Base-by-base conservation (phyloP, 1,284 basidiomycete species). In the Polyporus tsugae region DNA sequence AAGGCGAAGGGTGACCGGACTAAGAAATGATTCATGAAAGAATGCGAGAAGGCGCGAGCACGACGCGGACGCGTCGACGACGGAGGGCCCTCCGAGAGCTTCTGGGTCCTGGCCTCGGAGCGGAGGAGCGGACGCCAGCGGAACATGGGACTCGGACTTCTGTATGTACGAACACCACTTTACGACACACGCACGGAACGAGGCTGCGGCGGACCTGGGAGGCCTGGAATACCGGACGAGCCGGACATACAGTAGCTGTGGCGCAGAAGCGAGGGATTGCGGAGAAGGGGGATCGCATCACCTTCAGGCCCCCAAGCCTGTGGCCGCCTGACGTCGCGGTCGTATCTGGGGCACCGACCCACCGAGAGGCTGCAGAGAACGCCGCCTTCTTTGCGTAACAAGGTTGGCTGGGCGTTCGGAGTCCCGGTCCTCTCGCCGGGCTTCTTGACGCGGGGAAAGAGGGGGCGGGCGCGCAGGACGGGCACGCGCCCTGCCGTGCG, bases 21-120 rank as follows among this genome's bases (percentile, higher is more conserved):
- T 11, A 49, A 49, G 46, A 55, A 5, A 55, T 19, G 52, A 55
- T 55, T 17, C 25, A 55, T 55, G 52, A 55, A 55, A 29, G 13
- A 19, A 33, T 29, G 19, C 33, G 29, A 17, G 53, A 29, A 25
- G 11, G 53, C 9, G 11, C 6, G 33, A 5, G 35, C 35, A 17
- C 35, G 10, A 22, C 53, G 55, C 17, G 55, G 35, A n/a, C 55
- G 33, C 35, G 52, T 29, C 36, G 39, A 59, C 58, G 38, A 36
- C 58, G 60, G 25, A 25, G 33, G 19, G 33, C 22, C 10, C 10
- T 49, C 33, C 60, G 41, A 29, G 41, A 29, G 60, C 60, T 61
- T 61, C 60, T 62, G 33, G 44, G 25, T n/a, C 44, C 60, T 44
- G 33, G 49, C 60, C 35, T 49, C 60, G 60, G 60, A 44, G 44